phyloP scores from a whole-genome alignment of 129 eudicot genomes.

The Smallanthus sonchifolius region DNA sequence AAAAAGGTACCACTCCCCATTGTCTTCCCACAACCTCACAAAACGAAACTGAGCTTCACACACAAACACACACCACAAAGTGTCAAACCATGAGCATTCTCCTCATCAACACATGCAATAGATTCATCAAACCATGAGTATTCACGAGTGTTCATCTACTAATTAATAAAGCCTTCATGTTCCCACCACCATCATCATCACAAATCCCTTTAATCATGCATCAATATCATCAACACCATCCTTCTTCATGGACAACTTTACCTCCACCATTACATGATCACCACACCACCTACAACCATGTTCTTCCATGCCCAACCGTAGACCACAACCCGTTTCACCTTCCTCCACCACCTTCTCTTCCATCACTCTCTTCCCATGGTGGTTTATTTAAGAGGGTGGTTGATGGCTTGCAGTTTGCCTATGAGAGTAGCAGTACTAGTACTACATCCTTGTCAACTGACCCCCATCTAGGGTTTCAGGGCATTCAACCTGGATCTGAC shows the following conservation, averaged over 20 bases:
- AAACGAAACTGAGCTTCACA: neutral
- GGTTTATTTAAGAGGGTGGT: conserved; percentile 54
- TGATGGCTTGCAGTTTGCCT: conserved; percentile 41
- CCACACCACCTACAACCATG: conserved; percentile 12
- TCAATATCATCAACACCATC: conserved; percentile 5
- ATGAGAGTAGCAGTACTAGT: conserved; percentile 32
- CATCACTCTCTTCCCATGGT: conserved; percentile 26
- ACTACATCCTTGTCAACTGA: conserved; percentile 19
- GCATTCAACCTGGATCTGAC: conserved; percentile 45
- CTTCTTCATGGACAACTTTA: conserved; percentile 15
- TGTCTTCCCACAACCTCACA: conserved; percentile 13
- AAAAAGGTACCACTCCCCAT: conserved; percentile 12
- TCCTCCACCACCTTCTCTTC: conserved; percentile 39
- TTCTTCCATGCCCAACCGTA: conserved; percentile 22
- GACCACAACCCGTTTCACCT: conserved; percentile 51
- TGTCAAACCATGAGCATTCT: no score
- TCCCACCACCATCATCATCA: conserved; percentile 14
- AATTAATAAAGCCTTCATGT: conserved; percentile 5
- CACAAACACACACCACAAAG: neutral
- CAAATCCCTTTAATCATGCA: conserved; percentile 26
- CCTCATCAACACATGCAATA: conserved; percentile 17
- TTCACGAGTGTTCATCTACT: conserved; percentile 16
- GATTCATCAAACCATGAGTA: conserved; percentile 17
- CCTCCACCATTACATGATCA: conserved; percentile 7
- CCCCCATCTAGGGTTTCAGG: conserved; percentile 30